Evolutionary conservation across 202 grass and related monocot genomes (phyloP).

Genomic region (Hordeum pubiflorum): DNA sequence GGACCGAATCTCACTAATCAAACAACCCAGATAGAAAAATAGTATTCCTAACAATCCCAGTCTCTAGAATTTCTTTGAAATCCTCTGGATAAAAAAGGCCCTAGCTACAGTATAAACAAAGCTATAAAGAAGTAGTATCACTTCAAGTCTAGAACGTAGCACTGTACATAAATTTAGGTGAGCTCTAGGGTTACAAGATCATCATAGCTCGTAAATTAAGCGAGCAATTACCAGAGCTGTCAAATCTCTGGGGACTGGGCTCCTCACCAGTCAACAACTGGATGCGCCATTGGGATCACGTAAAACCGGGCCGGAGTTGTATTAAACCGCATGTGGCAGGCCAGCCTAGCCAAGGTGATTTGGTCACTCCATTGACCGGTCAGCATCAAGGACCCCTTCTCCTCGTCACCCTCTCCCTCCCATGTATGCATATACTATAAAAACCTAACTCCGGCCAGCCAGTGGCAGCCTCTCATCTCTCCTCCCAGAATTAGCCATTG

Average conservation of each 20-base stretch:
- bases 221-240: neutral
- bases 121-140: no score
- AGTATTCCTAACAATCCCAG: no score
- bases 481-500: neutral
- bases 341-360: constrained; percentile 26
- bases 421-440: neutral
- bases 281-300: constrained; percentile 28
- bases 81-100: no score
- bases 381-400: constrained; percentile 27
- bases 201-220: neutral
- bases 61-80: no score
- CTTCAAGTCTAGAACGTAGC: neutral
- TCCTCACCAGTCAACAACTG: neutral
- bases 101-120: no score
- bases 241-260: neutral
- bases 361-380: constrained; percentile 37
- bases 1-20: no score
- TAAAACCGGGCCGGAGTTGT: constrained; percentile 1
- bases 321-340: constrained; percentile 4
- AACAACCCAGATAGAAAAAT: no score
- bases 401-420: neutral
- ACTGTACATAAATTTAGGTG: neutral
- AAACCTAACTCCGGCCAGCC: neutral
- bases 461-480: neutral
- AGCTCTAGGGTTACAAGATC: neutral